Evolutionary conservation across 257 asterid species (phyloP).

Genomic region (Oldenlandia corymbosa): DNA sequence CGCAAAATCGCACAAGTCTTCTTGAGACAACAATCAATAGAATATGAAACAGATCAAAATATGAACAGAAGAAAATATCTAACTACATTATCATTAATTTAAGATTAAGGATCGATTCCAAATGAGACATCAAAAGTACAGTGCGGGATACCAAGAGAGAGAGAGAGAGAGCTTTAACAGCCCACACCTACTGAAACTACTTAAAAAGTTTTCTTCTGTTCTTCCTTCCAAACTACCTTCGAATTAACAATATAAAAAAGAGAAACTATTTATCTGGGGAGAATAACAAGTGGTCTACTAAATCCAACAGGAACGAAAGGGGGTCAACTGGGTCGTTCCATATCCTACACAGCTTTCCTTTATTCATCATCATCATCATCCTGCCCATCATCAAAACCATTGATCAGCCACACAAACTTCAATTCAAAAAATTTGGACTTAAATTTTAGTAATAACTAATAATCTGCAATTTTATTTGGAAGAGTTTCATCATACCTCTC

Average conservation of each 20-base stretch:
- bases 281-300: slow-evolving; percentile 6
- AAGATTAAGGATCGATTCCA: slow-evolving; percentile 1
- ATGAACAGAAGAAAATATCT: neutral
- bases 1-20: no score
- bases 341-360: slow-evolving; percentile 2
- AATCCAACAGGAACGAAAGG: slow-evolving; percentile 8
- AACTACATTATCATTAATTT: slow-evolving; percentile 18
- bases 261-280: slow-evolving; percentile 19
- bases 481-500: slow-evolving; percentile 26
- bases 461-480: no score
- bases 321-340: slow-evolving; percentile 6
- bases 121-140: slow-evolving; percentile 12
- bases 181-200: slow-evolving; percentile 10
- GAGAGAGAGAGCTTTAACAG: neutral
- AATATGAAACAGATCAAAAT: neutral
- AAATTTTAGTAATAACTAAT: neutral
- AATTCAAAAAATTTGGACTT: neutral
- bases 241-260: slow-evolving; percentile 7
- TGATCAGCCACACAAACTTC: no score
- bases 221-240: neutral
- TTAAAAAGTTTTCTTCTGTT: neutral
- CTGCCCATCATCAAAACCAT: neutral
- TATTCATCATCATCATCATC: slow-evolving; percentile 24
- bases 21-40: neutral
- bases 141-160: neutral